A percentile compares a stretch with the other conserved stretches of the same genome.
Evolutionary conservation across 2,329 filamentous ascomycete genomes (phyloP).

Genomic region (Corinectria fuckeliana): DNA sequence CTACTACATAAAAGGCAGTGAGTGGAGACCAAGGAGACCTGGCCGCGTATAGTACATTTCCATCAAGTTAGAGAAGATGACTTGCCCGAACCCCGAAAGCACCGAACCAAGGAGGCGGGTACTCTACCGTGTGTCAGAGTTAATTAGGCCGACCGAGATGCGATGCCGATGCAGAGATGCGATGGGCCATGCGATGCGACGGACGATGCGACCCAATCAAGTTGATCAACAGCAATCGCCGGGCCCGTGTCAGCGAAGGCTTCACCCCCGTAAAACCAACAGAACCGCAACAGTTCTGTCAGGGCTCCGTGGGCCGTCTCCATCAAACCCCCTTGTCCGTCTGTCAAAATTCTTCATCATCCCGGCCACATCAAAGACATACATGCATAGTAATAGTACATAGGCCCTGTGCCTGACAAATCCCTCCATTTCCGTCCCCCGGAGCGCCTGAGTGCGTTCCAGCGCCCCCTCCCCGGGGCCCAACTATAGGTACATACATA

Average conservation of each 20-base stretch:
- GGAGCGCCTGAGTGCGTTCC: background rate
- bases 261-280: slow-evolving; percentile 6
- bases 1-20: too few relatives aligned
- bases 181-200: background rate
- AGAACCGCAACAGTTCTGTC: background rate
- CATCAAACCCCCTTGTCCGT: background rate
- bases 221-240: background rate
- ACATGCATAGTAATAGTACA: background rate
- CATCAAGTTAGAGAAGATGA: too few relatives aligned
- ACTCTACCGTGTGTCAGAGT: background rate
- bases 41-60: too few relatives aligned
- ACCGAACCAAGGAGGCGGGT: slow-evolving; percentile 9
- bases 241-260: slow-evolving; percentile 3
- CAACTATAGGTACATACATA: too few relatives aligned
- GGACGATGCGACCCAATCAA: slow-evolving; percentile 8
- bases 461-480: background rate
- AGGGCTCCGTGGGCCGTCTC: background rate
- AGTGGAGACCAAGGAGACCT: too few relatives aligned
- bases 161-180: slow-evolving; percentile 16
- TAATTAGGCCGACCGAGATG: slow-evolving; percentile 9
- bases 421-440: background rate
- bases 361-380: background rate
- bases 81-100: slow-evolving; percentile 3
- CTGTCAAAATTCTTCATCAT: slow-evolving; percentile 1
- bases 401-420: background rate